Evolutionary conservation across 2,329 filamentous ascomycete genomes (phyloP).

Genomic region (Ceratocystis cubensis): DNA sequence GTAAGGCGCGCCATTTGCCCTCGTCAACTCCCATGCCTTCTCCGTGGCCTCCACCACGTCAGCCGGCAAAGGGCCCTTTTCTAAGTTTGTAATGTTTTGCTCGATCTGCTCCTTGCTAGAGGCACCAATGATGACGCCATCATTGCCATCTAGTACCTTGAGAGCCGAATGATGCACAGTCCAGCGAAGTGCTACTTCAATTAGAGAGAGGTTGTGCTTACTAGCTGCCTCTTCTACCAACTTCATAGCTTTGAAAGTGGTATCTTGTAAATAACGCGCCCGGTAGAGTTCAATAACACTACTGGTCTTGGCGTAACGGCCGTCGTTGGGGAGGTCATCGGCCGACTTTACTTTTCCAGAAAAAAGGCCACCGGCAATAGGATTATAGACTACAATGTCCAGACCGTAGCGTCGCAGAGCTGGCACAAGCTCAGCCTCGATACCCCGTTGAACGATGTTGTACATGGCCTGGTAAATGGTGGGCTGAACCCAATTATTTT

Average conservation of each 20-base stretch:
- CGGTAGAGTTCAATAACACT: constrained; percentile 47
- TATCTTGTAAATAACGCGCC: constrained; percentile 51
- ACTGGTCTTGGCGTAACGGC: constrained; percentile 54
- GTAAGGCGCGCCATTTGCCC: constrained; percentile 41
- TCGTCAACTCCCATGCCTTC: constrained; percentile 62
- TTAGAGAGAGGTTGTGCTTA: constrained; percentile 54
- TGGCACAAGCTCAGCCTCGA: constrained; percentile 63
- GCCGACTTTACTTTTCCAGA: constrained; percentile 63
- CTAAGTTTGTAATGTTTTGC: constrained; percentile 44
- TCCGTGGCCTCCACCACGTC: constrained; percentile 65
- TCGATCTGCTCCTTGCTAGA: constrained; percentile 46
- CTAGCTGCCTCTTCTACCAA: constrained; percentile 54
- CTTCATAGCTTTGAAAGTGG: constrained; percentile 48
- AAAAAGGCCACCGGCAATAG: constrained; percentile 67
- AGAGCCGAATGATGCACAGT: constrained; percentile 55
- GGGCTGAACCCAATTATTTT: constrained; percentile 69
- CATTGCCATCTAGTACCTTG: constrained; percentile 39
- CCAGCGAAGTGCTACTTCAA: constrained; percentile 67
- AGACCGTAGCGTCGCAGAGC: constrained; percentile 64
- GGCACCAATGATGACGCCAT: constrained; percentile 49
- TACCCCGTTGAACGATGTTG: constrained; percentile 62
- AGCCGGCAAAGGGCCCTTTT: constrained; percentile 61
- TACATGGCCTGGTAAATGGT: constrained; percentile 85
- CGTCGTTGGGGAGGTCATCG: constrained; percentile 49
- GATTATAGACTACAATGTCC: constrained; percentile 72